phyloP scores from a whole-genome alignment of 2,329 filamentous ascomycete genomes.

The Fusarium kyushuense region DNA sequence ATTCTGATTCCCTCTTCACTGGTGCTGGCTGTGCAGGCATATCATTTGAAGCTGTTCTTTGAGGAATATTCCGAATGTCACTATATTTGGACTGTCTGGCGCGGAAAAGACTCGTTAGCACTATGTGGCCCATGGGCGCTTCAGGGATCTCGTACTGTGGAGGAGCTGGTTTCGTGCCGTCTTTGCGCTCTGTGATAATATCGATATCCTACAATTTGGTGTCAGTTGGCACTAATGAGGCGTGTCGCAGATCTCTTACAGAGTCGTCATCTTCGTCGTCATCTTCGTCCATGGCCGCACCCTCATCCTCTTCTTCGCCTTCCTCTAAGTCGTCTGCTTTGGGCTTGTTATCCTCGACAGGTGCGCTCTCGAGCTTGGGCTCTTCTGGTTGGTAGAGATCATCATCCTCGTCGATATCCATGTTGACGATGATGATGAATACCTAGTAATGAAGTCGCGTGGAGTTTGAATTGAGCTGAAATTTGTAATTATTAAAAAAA shows the following conservation, averaged over 20 bases:
- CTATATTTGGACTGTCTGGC: conserved; percentile 71
- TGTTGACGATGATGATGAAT: conserved; percentile 51
- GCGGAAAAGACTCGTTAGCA: conserved; percentile 17
- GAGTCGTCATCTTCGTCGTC: conserved; percentile 58
- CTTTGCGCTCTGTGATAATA: conserved; percentile 75
- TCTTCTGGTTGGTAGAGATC: conserved; percentile 75
- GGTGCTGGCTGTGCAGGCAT: conserved; percentile 59
- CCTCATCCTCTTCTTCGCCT: conserved; percentile 73
- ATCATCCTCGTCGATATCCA: conserved; percentile 77
- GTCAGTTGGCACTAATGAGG: conserved; percentile 1
- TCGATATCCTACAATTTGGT: conserved; percentile 67
- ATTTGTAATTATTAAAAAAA: conserved; percentile 3
- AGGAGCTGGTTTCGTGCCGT: conserved; percentile 70
- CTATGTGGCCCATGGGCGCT: neutral
- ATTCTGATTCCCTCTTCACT: conserved; percentile 60
- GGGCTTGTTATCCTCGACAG: conserved; percentile 48
- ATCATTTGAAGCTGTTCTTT: conserved; percentile 68
- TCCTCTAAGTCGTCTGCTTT: conserved; percentile 70
- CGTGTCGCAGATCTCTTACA: conserved; percentile 30
- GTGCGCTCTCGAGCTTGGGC: conserved; percentile 54
- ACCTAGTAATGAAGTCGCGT: neutral
- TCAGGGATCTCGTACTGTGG: conserved; percentile 62
- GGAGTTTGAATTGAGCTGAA: neutral
- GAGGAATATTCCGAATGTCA: conserved; percentile 74
- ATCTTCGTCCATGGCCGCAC: conserved; percentile 68